A percentile compares a stretch with the other conserved stretches of the same genome.
Evolutionary conservation across 352 stramenopile species (phyloP).

Genomic region (Blastocystis sp.): DNA sequence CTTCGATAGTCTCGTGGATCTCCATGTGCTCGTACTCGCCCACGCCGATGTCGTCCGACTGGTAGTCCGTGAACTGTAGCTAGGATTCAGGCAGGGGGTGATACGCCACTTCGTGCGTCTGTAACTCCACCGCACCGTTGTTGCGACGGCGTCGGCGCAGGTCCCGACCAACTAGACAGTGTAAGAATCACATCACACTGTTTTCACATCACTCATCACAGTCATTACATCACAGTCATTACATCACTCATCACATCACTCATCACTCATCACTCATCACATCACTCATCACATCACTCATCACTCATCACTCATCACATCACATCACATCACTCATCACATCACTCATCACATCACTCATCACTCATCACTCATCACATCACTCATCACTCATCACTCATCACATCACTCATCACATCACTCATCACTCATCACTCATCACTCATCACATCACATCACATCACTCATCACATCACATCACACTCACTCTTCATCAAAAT

Average conservation of each 20-base stretch:
- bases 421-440: too few species aligned
- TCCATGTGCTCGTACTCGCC: slow-evolving; percentile 56
- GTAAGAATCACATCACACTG: not conserved
- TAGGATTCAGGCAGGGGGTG: not conserved
- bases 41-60: slow-evolving; percentile 51
- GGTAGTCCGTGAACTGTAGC: not conserved
- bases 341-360: too few species aligned
- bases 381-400: too few species aligned
- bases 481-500: slow-evolving; percentile 45
- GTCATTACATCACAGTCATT: too few species aligned
- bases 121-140: slow-evolving; percentile 33
- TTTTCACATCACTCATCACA: too few species aligned
- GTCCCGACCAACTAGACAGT: slow-evolving; percentile 38
- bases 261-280: too few species aligned
- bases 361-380: too few species aligned
- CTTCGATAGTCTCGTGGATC: slow-evolving; percentile 69
- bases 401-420: too few species aligned
- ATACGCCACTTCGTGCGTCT: slow-evolving; percentile 19
- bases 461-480: not conserved
- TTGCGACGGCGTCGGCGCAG: slow-evolving; percentile 31
- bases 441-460: too few species aligned
- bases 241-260: too few species aligned
- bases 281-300: not conserved
- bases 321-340: not conserved
- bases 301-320: not conserved